A percentile compares a stretch with the other conserved stretches of the same genome.
Conservation (phyloP, 176 grass and related monocot species). For the Aegilops bicornis region DNA sequence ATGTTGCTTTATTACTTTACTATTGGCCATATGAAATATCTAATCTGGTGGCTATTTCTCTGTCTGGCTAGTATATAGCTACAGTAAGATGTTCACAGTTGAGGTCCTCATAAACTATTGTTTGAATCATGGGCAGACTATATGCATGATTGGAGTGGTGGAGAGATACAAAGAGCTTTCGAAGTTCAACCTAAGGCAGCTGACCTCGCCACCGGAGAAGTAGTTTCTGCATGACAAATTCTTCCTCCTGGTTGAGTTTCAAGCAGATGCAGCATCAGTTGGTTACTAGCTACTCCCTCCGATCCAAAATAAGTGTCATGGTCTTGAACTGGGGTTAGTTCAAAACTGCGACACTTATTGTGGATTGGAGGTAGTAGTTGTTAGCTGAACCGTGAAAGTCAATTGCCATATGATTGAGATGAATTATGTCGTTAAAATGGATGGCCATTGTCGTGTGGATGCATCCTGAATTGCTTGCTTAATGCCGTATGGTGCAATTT, state of each 20-base stretch:
- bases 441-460: no score
- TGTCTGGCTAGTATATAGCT: no score
- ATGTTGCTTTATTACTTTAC: not conserved
- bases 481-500: not conserved
- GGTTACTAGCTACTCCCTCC: not conserved
- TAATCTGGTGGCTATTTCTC: not conserved
- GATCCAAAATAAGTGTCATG: no score
- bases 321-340: no score
- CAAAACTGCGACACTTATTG: no score
- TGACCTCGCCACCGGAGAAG: conserved; percentile 59
- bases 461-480: not conserved
- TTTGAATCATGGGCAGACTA: conserved; percentile 59
- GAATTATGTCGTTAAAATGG: not conserved
- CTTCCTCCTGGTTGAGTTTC: not conserved
- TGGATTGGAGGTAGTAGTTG: not conserved
- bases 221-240: not conserved
- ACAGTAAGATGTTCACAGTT: not conserved
- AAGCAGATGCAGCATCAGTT: not conserved
- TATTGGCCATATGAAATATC: not conserved
- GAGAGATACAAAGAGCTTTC: conserved; percentile 84
- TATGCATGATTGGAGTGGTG: conserved; percentile 80
- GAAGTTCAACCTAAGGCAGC: conserved; percentile 95
- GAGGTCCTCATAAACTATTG: not conserved
- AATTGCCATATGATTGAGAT: not conserved
- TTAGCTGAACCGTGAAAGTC: not conserved